These are phyloP conservation scores for Rhizopogon vesiculosus DNA, from an alignment of 768 basidiomycete species.

Conservation along the genomic window DNA sequence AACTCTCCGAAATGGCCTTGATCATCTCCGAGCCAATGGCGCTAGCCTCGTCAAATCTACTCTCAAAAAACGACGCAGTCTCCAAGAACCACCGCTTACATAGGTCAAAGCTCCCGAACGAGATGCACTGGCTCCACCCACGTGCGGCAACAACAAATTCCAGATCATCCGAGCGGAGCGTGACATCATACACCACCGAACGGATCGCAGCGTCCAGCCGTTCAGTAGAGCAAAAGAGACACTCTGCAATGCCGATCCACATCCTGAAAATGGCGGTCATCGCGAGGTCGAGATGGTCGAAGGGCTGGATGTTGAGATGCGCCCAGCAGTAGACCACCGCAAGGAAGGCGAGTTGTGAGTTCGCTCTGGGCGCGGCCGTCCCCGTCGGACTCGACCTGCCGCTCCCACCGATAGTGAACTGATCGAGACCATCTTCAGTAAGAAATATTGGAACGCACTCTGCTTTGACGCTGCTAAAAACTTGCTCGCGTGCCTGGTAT, in stretches of 20 bases:
- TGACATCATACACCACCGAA: slow-evolving; percentile 69
- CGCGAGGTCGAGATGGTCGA: slow-evolving; percentile 45
- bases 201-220: slow-evolving; percentile 61
- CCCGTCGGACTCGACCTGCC: slow-evolving; percentile 8
- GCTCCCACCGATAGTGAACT: slow-evolving; percentile 74
- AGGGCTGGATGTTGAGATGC: slow-evolving; percentile 79
- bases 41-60: slow-evolving; percentile 82
- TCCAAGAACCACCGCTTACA: slow-evolving; percentile 78
- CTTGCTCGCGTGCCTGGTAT: slow-evolving; percentile 64
- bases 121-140: slow-evolving; percentile 95
- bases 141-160: slow-evolving; percentile 93
- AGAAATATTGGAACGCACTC: slow-evolving; percentile 66
- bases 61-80: slow-evolving; percentile 80
- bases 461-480: slow-evolving; percentile 55
- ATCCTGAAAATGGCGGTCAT: too few relatives aligned
- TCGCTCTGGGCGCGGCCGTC: slow-evolving; percentile 36
- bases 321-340: slow-evolving; percentile 99
- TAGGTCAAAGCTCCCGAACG: slow-evolving; percentile 86
- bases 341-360: slow-evolving; percentile 90
- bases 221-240: too few relatives aligned
- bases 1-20: too few relatives aligned
- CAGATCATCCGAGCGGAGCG: slow-evolving; percentile 86
- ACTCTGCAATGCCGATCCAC: too few relatives aligned
- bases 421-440: slow-evolving; percentile 79
- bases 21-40: slow-evolving; percentile 67